Evolutionary conservation across 257 asterid species (phyloP), one percentile per base, ranked within the genome.

Genomic region (Plantago major): DNA sequence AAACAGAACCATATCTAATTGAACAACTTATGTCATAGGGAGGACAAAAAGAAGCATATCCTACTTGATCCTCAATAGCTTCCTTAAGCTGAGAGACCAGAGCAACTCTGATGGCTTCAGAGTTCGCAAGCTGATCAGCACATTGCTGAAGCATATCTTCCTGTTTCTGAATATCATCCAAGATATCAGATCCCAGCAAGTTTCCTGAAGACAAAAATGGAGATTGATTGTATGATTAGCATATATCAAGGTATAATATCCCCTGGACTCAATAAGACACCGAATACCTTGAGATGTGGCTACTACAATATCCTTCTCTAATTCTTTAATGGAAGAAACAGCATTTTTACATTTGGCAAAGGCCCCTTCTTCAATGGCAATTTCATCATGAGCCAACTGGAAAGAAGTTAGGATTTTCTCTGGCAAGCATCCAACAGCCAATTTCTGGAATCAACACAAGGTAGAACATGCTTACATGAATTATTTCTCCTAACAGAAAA

Each of bases 31-130:
- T 52, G 46, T 49, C 43, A 60, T 45, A 55, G 58, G 65, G 46
- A 17, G 17, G 40, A 50, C 30, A 57, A 50, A 48, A 46, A 72
- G 60, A 52, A 12, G 7, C 18, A 46, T 56, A 64, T 55, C 76
- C 48, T 87, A 93, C 99, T 76, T 93, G 96, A 70, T 84, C 95
- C 69, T 70, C 84, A 72, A 85, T 88, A 42, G 99, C 99, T 67
- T 84, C 94, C 62, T 70, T 78, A 63, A 93, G 97, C 71, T 76
- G 88, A 60, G 89, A 84, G 67, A 82, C 71, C 72, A 93, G 76
- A 56, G 83, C 72, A 73, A 55, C 75, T 76, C 96, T 82, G 44
- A 70, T 72, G 63, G 82, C 79, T 76, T 82, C 97, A 73, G 83
- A 77, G 71, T 82, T 85, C 78, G 83, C 92, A 66, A 93, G 88